phyloP scores from a whole-genome alignment of 78 protist genomes.

The Dictyostelium citrinum region DNA sequence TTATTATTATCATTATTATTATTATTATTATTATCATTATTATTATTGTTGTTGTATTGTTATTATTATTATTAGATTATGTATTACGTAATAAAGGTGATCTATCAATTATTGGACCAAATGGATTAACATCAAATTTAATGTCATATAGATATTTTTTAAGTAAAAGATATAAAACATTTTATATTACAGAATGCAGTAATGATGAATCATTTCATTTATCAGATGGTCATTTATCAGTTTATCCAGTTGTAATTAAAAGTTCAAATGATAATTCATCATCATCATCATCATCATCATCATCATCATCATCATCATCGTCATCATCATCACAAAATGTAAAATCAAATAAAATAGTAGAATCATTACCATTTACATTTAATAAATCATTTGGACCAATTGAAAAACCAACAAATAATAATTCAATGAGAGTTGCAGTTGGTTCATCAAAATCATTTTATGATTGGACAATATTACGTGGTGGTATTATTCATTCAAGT shows the following conservation, averaged over 20 bases:
- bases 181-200: constrained; percentile 43
- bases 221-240: constrained; percentile 44
- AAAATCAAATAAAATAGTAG: not conserved
- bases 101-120: constrained; percentile 47
- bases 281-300: not conserved
- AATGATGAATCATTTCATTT: constrained; percentile 3
- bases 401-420: not conserved
- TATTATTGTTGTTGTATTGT: no score
- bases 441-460: constrained; percentile 5
- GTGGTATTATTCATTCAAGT: constrained; percentile 10
- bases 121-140: constrained; percentile 1
- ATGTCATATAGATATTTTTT: constrained; percentile 24
- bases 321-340: not conserved
- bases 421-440: not conserved
- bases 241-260: constrained; percentile 20
- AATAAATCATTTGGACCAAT: not conserved
- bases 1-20: no score
- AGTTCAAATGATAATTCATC: not conserved
- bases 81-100: constrained; percentile 26
- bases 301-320: not conserved
- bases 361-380: not conserved
- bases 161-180: constrained; percentile 4
- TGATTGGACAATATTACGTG: constrained; percentile 63
- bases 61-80: constrained; percentile 1
- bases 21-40: no score